phyloP scores from a whole-genome alignment of 805 yeast genomes.

The Cyberlindnera misumaiensis region DNA sequence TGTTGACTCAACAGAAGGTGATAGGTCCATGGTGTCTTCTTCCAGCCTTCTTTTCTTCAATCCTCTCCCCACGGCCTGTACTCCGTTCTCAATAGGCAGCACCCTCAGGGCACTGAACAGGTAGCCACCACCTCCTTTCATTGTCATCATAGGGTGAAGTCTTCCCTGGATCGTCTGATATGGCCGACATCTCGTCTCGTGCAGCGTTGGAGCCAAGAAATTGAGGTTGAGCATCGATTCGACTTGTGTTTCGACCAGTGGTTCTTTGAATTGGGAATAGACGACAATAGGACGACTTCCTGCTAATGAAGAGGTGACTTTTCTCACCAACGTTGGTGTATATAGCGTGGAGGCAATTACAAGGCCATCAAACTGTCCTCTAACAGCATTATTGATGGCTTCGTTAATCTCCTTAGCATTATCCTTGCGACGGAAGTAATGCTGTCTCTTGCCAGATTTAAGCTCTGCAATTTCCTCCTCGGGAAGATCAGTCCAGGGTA shows the following conservation, averaged over 20 bases:
- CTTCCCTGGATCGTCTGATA: conserved; percentile 93
- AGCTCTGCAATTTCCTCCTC: conserved; percentile 48
- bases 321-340: conserved; percentile 56
- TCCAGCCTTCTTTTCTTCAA: conserved; percentile 33
- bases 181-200: conserved; percentile 75
- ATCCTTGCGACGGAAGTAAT: conserved; percentile 58
- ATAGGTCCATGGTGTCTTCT: conserved; percentile 1
- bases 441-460: conserved; percentile 54
- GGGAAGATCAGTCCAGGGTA: conserved; percentile 39
- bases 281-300: conserved; percentile 87
- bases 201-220: conserved; percentile 74
- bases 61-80: conserved; percentile 63
- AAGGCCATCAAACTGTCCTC: conserved; percentile 65
- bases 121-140: conserved; percentile 89
- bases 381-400: conserved; percentile 42
- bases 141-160: conserved; percentile 92
- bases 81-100: conserved; percentile 55
- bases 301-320: conserved; percentile 54
- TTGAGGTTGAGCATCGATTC: conserved; percentile 59
- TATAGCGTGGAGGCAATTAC: conserved; percentile 68
- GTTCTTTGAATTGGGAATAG: conserved; percentile 77
- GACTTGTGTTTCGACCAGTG: conserved; percentile 66
- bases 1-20: no score
- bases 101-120: conserved; percentile 75
- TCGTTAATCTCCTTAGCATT: conserved; percentile 42